phyloP scores from a whole-genome alignment of 352 stramenopile genomes.

The Phytophthora pseudosyringae region DNA sequence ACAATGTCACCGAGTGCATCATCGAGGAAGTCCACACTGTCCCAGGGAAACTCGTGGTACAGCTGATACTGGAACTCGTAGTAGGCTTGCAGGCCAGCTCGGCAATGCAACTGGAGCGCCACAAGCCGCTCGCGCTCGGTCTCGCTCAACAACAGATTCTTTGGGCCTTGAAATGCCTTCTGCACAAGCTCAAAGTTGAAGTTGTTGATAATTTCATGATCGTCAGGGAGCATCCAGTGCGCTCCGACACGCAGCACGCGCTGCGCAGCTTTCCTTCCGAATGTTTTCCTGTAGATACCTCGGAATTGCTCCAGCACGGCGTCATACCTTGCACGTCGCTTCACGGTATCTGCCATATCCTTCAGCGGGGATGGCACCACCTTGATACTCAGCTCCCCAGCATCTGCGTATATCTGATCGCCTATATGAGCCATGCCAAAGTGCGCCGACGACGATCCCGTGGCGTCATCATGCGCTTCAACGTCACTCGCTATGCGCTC shows the following conservation, averaged over 20 bases:
- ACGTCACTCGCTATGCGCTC: conserved; percentile 43
- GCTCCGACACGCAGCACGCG: conserved; percentile 64
- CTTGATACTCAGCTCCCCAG: conserved; percentile 39
- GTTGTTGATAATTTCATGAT: conserved; percentile 85
- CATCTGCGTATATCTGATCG: conserved; percentile 67
- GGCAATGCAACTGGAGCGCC: conserved; percentile 56
- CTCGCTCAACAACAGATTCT: background rate
- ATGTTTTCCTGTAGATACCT: conserved; percentile 61
- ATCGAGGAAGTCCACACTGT: conserved; percentile 48
- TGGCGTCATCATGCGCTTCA: conserved; percentile 43
- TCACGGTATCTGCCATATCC: conserved; percentile 25
- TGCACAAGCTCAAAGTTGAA: conserved; percentile 58
- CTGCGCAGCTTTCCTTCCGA: conserved; percentile 52
- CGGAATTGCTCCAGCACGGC: conserved; percentile 51
- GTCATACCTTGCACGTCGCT: conserved; percentile 22
- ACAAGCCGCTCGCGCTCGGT: conserved; percentile 31
- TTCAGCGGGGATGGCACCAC: conserved; percentile 34
- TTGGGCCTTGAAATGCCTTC: conserved; percentile 25
- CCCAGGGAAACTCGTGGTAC: conserved; percentile 48
- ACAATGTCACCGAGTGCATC: conserved; percentile 46
- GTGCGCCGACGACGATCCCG: conserved; percentile 31
- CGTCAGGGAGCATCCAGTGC: conserved; percentile 83
- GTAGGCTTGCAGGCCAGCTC: conserved; percentile 59
- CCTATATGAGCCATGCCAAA: conserved; percentile 65
- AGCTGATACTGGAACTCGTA: conserved; percentile 83